Evolutionary conservation across 768 basidiomycete genomes (phyloP), one percentile per base, ranked within the genome.

Genomic region (Strobilomyces dryophilus): DNA sequence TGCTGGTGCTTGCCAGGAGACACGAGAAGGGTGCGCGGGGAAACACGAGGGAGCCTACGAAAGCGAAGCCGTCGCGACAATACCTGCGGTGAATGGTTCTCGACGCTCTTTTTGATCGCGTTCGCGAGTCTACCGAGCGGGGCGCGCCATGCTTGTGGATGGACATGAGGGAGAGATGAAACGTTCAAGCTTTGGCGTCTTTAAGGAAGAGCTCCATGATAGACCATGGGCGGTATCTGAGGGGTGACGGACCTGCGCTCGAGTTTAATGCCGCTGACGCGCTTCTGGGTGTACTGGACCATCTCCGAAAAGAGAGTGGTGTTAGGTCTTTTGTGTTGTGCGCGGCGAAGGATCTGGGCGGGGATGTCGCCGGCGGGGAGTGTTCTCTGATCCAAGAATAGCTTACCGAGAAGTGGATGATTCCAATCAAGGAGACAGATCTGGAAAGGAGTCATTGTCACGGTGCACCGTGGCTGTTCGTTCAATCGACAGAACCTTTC

Each of bases 61-160:
- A n/a, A n/a, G n/a, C n/a, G n/a, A n/a, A n/a, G n/a, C n/a, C n/a
- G n/a, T n/a, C n/a, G n/a, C n/a, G n/a, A n/a, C n/a, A n/a, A n/a
- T n/a, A n/a, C n/a, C n/a, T n/a, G n/a, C n/a, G n/a, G n/a, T n/a
- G n/a, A n/a, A n/a, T 90, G 86, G 53, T 95, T 92, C 69, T 97
- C 94, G 0, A 98, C 92, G 59, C 92, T 94, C 74, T 92, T 89
- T 71, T 99, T 94, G 51, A 99, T 84, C 2, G 89, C 92, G 66
- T 98, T 95, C 18, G 97, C 97, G 9, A 92, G 79, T 67, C 87
- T 90, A 9, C 93, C 93, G 64, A 95, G 98, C 17, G 95, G 87
- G 29, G 93, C 89, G 53, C 86, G 84, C 88, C 95, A 99, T 24
- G 98, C 85, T 61, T 94, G 62, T 98, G 95, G 47, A 99, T 84